phyloP scores from a whole-genome alignment of 495 filamentous ascomycete species.

The Podospora comata region DNA sequence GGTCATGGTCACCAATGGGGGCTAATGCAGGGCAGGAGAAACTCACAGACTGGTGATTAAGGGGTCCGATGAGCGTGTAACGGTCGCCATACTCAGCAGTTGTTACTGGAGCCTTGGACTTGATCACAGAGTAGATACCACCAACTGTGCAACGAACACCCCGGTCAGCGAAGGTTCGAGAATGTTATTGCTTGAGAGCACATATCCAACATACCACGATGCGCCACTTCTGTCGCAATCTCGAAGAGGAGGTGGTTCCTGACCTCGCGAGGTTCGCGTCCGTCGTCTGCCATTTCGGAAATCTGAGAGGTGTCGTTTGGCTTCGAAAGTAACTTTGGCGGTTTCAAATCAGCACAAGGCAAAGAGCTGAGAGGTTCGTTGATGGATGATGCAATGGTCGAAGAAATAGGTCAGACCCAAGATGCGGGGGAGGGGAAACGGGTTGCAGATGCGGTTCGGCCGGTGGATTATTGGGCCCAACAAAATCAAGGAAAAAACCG shows the following conservation, averaged over 20 bases:
- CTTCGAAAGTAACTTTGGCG: slow-evolving; percentile 4
- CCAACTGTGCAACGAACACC: slow-evolving; percentile 59
- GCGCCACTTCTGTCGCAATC: slow-evolving; percentile 93
- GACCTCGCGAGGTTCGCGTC: slow-evolving; percentile 43
- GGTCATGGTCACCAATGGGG: not conserved
- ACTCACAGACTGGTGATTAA: slow-evolving; percentile 82
- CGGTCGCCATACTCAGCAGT: slow-evolving; percentile 97
- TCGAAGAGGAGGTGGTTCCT: slow-evolving; percentile 73
- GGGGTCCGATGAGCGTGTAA: slow-evolving; percentile 91
- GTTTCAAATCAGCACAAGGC: not conserved
- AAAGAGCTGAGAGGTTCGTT: not conserved
- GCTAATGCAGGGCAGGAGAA: slow-evolving; percentile 12
- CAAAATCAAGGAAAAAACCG: not conserved
- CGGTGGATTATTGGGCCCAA: not conserved
- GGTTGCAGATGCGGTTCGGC: not conserved
- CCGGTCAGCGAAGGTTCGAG: slow-evolving; percentile 15
- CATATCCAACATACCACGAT: slow-evolving; percentile 63
- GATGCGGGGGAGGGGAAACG: not conserved
- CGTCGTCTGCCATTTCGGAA: slow-evolving; percentile 35
- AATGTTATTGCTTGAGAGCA: not conserved
- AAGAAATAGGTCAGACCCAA: not conserved
- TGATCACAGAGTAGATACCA: slow-evolving; percentile 97
- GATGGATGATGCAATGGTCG: not conserved
- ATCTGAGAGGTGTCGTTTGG: not conserved
- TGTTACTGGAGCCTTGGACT: slow-evolving; percentile 97